Evolutionary conservation across 2,329 filamentous ascomycete species (phyloP), one percentile per base, ranked within the genome.

Genomic region (Ceratocystis albifundus): DNA sequence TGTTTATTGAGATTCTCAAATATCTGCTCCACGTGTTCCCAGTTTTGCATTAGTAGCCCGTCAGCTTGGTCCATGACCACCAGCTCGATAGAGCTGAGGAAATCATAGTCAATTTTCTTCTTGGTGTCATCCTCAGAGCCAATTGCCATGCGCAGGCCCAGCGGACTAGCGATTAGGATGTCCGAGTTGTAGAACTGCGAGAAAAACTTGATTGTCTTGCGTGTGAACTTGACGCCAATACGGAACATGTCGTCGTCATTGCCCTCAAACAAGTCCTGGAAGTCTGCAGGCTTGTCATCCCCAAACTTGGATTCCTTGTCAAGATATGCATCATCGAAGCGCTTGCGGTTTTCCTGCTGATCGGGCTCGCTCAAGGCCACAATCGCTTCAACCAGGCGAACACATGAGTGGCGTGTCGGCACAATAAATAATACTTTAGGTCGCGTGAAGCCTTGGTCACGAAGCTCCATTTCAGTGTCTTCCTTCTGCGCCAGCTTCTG

Each of bases 161-260:
- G 80, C 0, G 94, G 90, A 70, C 90, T 96, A 25, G 90, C 91
- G 65, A 99, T 81, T 66, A 99, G 90, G 70, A 99, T 91, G 74
- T 99, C 94, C 8, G 92, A 96, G 74, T 88, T 93, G 79, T 97
- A 97, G 75, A 99, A 99, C 69, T 91, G 88, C 0, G 93, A 84
- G 77, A 96, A 99, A 74, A 89, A 94, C 74, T 96, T 97, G 73
- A 97, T 81, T 0, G 91, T 96, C 76, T 96, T 97, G 69, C 94
- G 85, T 0, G 94, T 97, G 74, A 99, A 95, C 76, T 97, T 99
- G 73, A 99, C 76, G n/a, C 93, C 94, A 1, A 97, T 79, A 2
- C 93, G 86, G 77, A 97, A 99, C 83, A 95, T 94, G 76, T 99
- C 94, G 74, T 97, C 94, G 74, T 96, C 90, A 73, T 96, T 97